A percentile compares a stretch with the other conserved stretches of the same genome.
These are phyloP conservation scores for Globisporangium echinulatum DNA, from an alignment of 352 stramenopile species.

Conservation along the genomic window DNA sequence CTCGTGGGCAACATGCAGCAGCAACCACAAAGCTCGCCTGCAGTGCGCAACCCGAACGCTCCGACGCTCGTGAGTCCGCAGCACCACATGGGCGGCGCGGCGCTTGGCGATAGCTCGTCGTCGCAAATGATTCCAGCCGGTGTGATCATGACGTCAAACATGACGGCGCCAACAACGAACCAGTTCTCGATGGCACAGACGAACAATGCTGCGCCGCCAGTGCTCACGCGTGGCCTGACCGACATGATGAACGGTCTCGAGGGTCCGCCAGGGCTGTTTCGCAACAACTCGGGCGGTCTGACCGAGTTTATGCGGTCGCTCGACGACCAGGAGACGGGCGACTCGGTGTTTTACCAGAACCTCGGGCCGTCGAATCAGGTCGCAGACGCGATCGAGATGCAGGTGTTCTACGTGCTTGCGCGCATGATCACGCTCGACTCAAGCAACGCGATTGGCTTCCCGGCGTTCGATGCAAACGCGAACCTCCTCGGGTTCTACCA, in stretches of 20 bases:
- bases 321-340: conserved; percentile 56
- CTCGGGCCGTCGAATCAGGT: conserved; percentile 39
- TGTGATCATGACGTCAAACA: conserved; percentile 72
- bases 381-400: conserved; percentile 65
- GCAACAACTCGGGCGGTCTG: conserved; percentile 66
- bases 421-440: conserved; percentile 68
- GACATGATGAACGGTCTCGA: conserved; percentile 73
- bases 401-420: conserved; percentile 77
- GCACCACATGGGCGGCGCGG: conserved; percentile 26
- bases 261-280: conserved; percentile 59
- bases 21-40: conserved; percentile 5
- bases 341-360: conserved; percentile 64
- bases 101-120: conserved; percentile 15
- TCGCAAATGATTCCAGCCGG: conserved; percentile 47
- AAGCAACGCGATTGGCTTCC: conserved; percentile 70
- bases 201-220: conserved; percentile 25
- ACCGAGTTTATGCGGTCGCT: conserved; percentile 77
- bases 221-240: conserved; percentile 30
- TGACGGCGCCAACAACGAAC: conserved; percentile 28
- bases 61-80: conserved; percentile 41
- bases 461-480: conserved; percentile 60
- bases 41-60: conserved; percentile 13
- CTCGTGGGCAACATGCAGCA: conserved; percentile 25
- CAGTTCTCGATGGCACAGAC: conserved; percentile 49
- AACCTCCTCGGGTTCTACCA: conserved; percentile 82